Percentiles rank a stretch among this genome's conserved stretches.
phyloP scores from a whole-genome alignment of 805 yeast species.

The Trichomonascus vanleenenianus region DNA sequence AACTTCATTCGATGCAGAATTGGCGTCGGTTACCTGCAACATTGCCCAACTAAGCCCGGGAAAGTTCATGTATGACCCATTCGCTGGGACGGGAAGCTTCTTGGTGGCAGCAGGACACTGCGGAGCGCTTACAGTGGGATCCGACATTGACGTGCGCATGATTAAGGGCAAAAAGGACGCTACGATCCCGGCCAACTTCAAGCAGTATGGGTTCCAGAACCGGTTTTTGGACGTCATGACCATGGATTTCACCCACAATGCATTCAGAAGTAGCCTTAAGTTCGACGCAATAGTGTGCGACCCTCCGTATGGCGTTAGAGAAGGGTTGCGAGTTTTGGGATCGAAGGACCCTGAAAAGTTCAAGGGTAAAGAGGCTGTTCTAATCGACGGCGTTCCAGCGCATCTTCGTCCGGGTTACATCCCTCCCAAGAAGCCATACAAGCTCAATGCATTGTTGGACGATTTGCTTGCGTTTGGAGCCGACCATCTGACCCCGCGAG shows the following conservation, averaged over 20 bases:
- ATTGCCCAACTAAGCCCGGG: constrained; percentile 66
- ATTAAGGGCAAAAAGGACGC: constrained; percentile 59
- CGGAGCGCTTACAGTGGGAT: constrained; percentile 75
- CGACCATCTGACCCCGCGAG: constrained; percentile 59
- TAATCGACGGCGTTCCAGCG: constrained; percentile 76
- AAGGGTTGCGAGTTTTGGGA: constrained; percentile 89
- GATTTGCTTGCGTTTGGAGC: constrained; percentile 73
- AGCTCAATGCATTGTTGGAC: constrained; percentile 64
- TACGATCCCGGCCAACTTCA: constrained; percentile 55
- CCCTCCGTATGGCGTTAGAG: constrained; percentile 97
- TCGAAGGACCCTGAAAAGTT: constrained; percentile 62
- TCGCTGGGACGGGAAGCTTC: constrained; percentile 95
- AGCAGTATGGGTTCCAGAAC: constrained; percentile 54
- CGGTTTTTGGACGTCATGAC: constrained; percentile 69
- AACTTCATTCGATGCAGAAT: constrained; percentile 92
- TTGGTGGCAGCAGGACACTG: constrained; percentile 78
- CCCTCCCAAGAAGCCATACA: constrained; percentile 88
- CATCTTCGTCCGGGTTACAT: constrained; percentile 73
- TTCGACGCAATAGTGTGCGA: constrained; percentile 87
- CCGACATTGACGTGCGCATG: constrained; percentile 85
- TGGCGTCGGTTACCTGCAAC: constrained; percentile 80
- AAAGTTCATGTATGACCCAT: constrained; percentile 81
- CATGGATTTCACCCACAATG: constrained; percentile 92
- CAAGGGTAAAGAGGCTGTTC: constrained; percentile 60
- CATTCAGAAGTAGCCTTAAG: constrained; percentile 52